Evolutionary conservation across 1,284 basidiomycete species (phyloP).

Genomic region (Sutorius eximius): DNA sequence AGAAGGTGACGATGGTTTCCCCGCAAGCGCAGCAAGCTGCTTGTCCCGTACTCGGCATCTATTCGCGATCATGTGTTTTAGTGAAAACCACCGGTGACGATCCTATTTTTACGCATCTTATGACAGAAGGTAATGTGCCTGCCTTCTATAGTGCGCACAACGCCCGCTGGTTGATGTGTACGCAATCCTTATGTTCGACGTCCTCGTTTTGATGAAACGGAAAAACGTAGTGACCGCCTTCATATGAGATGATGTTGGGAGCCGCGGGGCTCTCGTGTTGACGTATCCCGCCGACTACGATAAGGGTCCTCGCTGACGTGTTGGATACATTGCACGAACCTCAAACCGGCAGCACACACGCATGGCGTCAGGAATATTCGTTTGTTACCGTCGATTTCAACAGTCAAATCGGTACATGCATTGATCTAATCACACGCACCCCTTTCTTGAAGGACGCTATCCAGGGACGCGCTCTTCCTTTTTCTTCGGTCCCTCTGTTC

Average conservation of each 20-base stretch:
- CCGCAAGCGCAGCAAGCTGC: not conserved
- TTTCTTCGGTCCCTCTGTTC: conserved; percentile 8
- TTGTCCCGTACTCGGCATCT: conserved; percentile 9
- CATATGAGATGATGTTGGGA: conserved; percentile 7
- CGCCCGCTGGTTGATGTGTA: conserved; percentile 14
- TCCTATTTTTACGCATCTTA: conserved; percentile 16
- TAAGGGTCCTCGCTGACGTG: not conserved
- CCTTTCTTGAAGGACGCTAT: conserved; percentile 7
- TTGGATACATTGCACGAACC: conserved; percentile 7
- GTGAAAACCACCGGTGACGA: conserved; percentile 14
- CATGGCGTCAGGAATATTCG: not conserved
- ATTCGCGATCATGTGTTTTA: conserved; percentile 11
- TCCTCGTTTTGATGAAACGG: conserved; percentile 28
- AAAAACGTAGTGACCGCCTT: conserved; percentile 3
- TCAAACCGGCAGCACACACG: not conserved
- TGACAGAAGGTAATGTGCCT: conserved; percentile 22
- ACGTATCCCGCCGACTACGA: conserved; percentile 1
- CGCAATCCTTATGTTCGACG: conserved; percentile 8
- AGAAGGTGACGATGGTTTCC: conserved; percentile 3
- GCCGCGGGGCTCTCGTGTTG: not conserved
- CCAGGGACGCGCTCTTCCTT: conserved; percentile 3
- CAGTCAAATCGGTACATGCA: conserved; percentile 5
- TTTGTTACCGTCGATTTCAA: conserved; percentile 3
- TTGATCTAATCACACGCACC: conserved; percentile 12
- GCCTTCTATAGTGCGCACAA: conserved; percentile 10